Evolutionary conservation across 495 filamentous ascomycete genomes (phyloP), one percentile per base, ranked within the genome.

Genomic region (Neurospora discreta): DNA sequence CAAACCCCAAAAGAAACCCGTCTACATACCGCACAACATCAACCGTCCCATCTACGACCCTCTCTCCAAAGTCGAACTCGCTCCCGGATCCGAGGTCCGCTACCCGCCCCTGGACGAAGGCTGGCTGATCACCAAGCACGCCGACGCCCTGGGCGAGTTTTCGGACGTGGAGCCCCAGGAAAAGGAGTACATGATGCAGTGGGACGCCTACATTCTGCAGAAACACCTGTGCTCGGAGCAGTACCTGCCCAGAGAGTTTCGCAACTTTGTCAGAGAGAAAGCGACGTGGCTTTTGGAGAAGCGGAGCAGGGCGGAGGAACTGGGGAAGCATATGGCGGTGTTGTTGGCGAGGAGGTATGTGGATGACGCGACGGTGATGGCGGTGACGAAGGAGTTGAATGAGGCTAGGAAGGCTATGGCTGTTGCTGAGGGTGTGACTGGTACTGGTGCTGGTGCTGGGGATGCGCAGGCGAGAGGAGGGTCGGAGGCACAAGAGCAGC

Each of bases 91-190:
- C 1, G 77, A 82, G 26, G 75, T 87, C 10, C 82, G 81, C 23
- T 77, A 82, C 30, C 79, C 80, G 36, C 76, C 76, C 2, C 76
- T 83, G 7, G 83, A 87, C 74, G 83, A 85, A 69, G 74, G 74
- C 40, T 88, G 85, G 86, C 78, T 88, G 11, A 74, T 84, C 7
- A 82, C 84, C 65, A 88, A 87, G 75, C 84, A 86, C 71, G 80
- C 82, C 33, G 84, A 87, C 68, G 82, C 79, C 70, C 82, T 87
- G 39, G 76, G 80, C 11, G 86, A 88, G 70, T 87, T 84, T 69
- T 80, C 78, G 52, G 86, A 87, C 72, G 78, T 87, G 13, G 78
- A 82, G 20, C 77, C 77, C 16, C 78, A 78, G 16, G 86, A 88
- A 70, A 86, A 85, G 71, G 86, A 87, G 71, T 87, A 84, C 70